Evolutionary conservation across 129 eudicot species (phyloP).

Genomic region (Daucus carota): DH1_v3.0 NC_030389.2:1963501-1964000

Average conservation of each 20-base stretch:
- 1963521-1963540: too few species aligned
- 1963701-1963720: constrained; percentile 2
- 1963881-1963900: constrained; percentile 25
- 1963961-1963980: constrained; percentile 21
- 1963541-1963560: too few species aligned
- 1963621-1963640: too few species aligned
- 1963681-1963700: not conserved
- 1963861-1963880: constrained; percentile 18
- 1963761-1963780: constrained; percentile 22
- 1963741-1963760: constrained; percentile 27
- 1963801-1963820: constrained; percentile 25
- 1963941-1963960: constrained; percentile 19
- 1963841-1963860: constrained; percentile 26
- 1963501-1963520: too few species aligned
- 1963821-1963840: constrained; percentile 26
- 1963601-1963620: too few species aligned
- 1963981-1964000: constrained; percentile 28
- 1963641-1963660: too few species aligned
- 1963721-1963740: constrained; percentile 9
- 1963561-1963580: too few species aligned
- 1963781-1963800: constrained; percentile 22
- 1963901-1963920: constrained; percentile 20
- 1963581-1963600: too few species aligned
- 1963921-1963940: constrained; percentile 31
- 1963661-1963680: not conserved